These are phyloP conservation scores for Aspergillus proliferans DNA, from an alignment of 2,329 filamentous ascomycete species.

Conservation along the genomic window DNA sequence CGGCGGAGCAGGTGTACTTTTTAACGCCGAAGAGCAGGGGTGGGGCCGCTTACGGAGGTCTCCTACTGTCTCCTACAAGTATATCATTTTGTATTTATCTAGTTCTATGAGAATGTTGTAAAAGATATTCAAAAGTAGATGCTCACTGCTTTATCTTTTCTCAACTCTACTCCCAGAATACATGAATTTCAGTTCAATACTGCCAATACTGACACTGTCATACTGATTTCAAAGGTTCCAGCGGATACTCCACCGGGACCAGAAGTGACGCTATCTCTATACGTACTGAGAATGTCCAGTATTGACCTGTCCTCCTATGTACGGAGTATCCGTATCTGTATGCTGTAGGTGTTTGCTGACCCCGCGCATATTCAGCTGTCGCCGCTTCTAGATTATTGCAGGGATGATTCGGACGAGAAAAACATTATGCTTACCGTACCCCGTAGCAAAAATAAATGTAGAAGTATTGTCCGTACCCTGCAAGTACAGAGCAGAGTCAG, in stretches of 20 bases:
- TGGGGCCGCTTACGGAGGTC: not conserved
- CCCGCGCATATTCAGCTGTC: too few species aligned
- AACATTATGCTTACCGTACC: too few species aligned
- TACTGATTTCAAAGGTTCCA: not conserved
- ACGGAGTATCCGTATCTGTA: not conserved
- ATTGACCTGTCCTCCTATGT: not conserved
- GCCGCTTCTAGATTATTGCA: too few species aligned
- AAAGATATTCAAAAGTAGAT: not conserved
- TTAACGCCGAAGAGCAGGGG: slow-evolving; percentile 15
- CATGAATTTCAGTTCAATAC: not conserved
- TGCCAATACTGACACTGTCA: not conserved
- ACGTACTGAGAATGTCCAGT: not conserved
- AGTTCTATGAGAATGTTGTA: not conserved
- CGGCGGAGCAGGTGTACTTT: slow-evolving; percentile 29
- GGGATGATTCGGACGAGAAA: too few species aligned
- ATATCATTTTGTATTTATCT: not conserved
- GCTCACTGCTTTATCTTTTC: not conserved
- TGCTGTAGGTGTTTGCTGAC: too few species aligned
- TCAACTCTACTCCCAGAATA: too few species aligned
- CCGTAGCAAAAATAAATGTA: too few species aligned
- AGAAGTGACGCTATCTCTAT: not conserved
- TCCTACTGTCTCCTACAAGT: not conserved
- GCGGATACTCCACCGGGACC: not conserved
- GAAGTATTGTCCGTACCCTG: not conserved
- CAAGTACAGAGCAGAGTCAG: not conserved